Percentiles rank a stretch among this genome's conserved stretches.
Evolutionary conservation across 108 stramenopile species (phyloP).

Genomic region (Licmophora abbreviata): DNA sequence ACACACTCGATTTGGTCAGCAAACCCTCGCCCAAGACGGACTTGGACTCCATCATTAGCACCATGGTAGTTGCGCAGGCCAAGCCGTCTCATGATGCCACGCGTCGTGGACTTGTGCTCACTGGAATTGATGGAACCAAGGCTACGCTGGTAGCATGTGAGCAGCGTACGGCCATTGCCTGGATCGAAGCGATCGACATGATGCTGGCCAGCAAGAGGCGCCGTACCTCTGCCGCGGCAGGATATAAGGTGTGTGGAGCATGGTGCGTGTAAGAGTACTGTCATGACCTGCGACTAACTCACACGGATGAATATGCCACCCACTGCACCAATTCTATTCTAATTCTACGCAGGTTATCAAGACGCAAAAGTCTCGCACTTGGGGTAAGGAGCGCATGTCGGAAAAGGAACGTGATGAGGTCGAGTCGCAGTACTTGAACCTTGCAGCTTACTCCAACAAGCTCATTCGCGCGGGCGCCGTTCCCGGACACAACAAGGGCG

Average conservation of each 20-base stretch:
- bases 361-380: neutral
- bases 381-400: conserved; percentile 26
- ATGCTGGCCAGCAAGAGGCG: conserved; percentile 44
- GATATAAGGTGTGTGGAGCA: conserved; percentile 3
- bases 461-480: conserved; percentile 64
- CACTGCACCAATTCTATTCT: too few species aligned
- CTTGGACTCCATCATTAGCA: conserved; percentile 12
- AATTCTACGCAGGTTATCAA: neutral
- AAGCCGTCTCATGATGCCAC: conserved; percentile 34
- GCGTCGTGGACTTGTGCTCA: conserved; percentile 47
- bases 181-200: conserved; percentile 76
- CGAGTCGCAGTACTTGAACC: conserved; percentile 71
- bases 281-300: too few species aligned
- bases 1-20: conserved; percentile 25
- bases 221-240: conserved; percentile 5
- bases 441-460: conserved; percentile 76
- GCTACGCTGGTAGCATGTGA: conserved; percentile 68
- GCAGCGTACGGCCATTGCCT: conserved; percentile 75
- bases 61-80: conserved; percentile 47
- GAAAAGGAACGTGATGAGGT: conserved; percentile 53
- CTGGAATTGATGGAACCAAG: conserved; percentile 26
- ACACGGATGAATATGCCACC: too few species aligned
- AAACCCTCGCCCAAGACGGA: conserved; percentile 33
- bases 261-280: too few species aligned
- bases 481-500: conserved; percentile 26